These are phyloP conservation scores for Abelmoschus esculentus DNA, from an alignment of 345 rosid genomes.

Conservation along the genomic window DNA sequence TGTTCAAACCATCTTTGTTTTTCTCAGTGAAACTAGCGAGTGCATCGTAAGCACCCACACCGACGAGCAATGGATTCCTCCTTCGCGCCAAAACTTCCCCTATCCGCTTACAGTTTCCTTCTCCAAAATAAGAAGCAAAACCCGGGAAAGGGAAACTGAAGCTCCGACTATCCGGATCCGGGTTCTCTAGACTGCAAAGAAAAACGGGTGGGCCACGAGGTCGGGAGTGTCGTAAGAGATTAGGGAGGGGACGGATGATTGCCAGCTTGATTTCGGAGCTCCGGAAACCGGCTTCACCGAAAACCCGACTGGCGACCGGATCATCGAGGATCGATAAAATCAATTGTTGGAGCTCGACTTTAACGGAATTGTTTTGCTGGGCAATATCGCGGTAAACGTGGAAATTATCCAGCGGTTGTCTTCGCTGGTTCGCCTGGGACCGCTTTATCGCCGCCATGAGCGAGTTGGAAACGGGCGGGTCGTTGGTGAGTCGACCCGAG, in stretches of 20 bases:
- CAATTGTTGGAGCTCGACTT: conserved; percentile 76
- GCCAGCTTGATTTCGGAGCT: conserved; percentile 84
- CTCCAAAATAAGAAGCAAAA: conserved; percentile 23
- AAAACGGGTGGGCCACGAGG: conserved; percentile 50
- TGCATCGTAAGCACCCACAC: conserved; percentile 44
- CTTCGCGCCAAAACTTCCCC: conserved; percentile 43
- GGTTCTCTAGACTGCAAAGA: conserved; percentile 37
- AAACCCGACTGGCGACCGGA: conserved; percentile 88
- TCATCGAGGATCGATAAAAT: conserved; percentile 77
- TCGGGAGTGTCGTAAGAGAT: conserved; percentile 42
- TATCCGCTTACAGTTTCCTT: conserved; percentile 46
- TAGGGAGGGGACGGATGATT: conserved; percentile 69
- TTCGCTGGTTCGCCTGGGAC: conserved; percentile 84
- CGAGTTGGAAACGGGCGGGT: conserved; percentile 79
- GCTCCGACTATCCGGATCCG: conserved; percentile 32
- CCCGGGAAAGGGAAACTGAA: conserved; percentile 35
- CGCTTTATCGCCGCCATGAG: conserved; percentile 97
- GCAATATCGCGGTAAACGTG: conserved; percentile 65
- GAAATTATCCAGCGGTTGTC: conserved; percentile 73
- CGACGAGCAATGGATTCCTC: conserved; percentile 72
- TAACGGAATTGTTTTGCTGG: conserved; percentile 38
- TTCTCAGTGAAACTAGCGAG: conserved; percentile 39
- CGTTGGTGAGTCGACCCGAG: conserved; percentile 45
- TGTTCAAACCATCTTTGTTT: conserved; percentile 28
- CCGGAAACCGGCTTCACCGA: conserved; percentile 80